Base-by-base conservation (phyloP, 805 yeast genomes). In the Saccharomycopsis sp. region DNA sequence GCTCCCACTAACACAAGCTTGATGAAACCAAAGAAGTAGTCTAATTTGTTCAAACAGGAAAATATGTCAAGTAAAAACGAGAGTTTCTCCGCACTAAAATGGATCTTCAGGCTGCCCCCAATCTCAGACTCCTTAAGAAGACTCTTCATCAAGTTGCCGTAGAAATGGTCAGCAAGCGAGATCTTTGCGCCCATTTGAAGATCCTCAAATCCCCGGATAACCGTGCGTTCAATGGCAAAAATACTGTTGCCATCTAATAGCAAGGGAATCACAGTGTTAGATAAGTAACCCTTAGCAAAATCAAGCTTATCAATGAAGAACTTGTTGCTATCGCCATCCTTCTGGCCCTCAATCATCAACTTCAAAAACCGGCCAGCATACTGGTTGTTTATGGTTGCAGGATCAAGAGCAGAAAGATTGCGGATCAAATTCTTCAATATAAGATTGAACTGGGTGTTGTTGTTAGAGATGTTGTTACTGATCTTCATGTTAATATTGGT, bases 391-490 rank as follows among this genome's bases (percentile, higher is more conserved):
- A 44, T 12, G 7, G 20, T 17, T 8, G 7, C 8, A 8, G 20
- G 20, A 19, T 44, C 19, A 17, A 44, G 49, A 3, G 49, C 19
- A 17, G 49, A 44, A 3, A 59, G 29, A 17, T 60, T 60, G 7
- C 20, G 51, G 23, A 51, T 61, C 1, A 84, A 76, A 59, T 79
- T 80, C 61, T 77, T 78, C 55, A 84, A 69, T 14, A 83, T 79
- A 70, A 78, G 78, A 55, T 79, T 79, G 47, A 83, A 79, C 63
- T 85, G 86, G 59, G 77, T 77, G 63, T 80, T 78, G 22, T 74
- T 68, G 22, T 47, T 52, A 2, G 41, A 34, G 19, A 57, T 24
- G 25, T 54, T 57, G 20, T n/a, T 53, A 14, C 44, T 34, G 29
- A 61, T 44, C 38, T 58, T 58, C 42, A 52, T 49, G 34, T 54